Evolutionary conservation across 148 eudicot genomes (phyloP).

Genomic region (Vaccinium vitisidaea): DNA sequence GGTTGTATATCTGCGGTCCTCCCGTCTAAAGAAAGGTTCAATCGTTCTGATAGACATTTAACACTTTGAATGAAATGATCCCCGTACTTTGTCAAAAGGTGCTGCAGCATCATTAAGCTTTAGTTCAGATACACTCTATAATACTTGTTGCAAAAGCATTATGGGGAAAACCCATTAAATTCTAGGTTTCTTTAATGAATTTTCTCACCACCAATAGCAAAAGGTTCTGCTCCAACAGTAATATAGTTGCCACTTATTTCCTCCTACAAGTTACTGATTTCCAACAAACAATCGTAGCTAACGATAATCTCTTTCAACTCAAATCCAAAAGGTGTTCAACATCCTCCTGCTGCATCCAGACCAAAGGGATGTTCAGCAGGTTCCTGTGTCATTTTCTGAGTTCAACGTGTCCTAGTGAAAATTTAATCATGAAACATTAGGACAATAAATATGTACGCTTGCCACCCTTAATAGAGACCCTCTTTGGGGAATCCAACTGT

Average conservation of each 20-base stretch:
- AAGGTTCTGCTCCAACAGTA: not conserved
- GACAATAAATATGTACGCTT: not conserved
- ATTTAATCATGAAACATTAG: not conserved
- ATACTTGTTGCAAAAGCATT: not conserved
- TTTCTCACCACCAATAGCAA: slow-evolving; percentile 5
- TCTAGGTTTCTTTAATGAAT: not conserved
- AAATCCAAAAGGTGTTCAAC: not conserved
- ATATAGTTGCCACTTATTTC: not conserved
- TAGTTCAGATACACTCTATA: not conserved
- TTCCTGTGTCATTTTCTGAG: not conserved
- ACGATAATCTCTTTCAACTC: not conserved
- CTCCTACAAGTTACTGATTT: not conserved
- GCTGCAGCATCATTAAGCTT: slow-evolving; percentile 39
- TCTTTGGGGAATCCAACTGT: not conserved
- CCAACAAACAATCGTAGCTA: not conserved
- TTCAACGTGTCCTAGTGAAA: not conserved
- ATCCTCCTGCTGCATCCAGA: not conserved
- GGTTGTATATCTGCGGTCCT: slow-evolving; percentile 17
- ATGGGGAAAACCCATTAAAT: not conserved
- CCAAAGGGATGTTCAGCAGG: not conserved
- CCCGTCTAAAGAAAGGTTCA: slow-evolving; percentile 60
- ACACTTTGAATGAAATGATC: slow-evolving; percentile 60
- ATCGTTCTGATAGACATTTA: slow-evolving; percentile 40
- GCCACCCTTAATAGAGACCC: not conserved
- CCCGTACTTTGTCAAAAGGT: slow-evolving; percentile 58